Percentiles rank a stretch among this genome's conserved stretches.
Conservation (phyloP, 2,329 filamentous ascomycete genomes). For the Colletotrichum sp. region DNA sequence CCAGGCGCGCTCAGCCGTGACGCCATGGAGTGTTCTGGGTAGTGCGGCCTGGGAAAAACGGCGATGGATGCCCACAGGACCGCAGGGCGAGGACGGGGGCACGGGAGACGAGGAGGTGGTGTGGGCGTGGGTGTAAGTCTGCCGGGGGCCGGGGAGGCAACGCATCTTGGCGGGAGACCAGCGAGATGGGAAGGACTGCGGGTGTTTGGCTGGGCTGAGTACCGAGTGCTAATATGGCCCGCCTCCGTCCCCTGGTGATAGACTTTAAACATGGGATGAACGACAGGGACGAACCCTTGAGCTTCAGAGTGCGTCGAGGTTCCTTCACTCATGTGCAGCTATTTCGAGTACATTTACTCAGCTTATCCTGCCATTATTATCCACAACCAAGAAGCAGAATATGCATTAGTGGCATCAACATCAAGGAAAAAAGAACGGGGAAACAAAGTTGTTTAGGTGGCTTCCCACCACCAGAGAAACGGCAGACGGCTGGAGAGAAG, state of each 20-base stretch:
- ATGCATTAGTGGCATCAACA: background rate
- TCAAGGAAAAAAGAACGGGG: background rate
- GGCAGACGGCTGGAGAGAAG: background rate
- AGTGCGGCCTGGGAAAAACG: background rate
- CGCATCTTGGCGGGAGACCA: background rate
- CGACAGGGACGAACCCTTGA: background rate
- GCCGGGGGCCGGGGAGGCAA: background rate
- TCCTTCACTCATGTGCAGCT: background rate
- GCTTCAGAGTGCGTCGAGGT: background rate
- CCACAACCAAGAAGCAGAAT: background rate
- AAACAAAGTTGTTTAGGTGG: background rate
- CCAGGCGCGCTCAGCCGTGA: slow-evolving; percentile 18
- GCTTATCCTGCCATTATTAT: background rate
- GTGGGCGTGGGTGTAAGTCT: background rate
- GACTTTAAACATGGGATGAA: slow-evolving; percentile 4
- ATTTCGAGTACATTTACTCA: background rate
- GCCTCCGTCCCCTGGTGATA: background rate
- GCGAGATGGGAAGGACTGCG: background rate
- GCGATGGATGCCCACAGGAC: background rate
- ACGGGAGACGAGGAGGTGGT: background rate
- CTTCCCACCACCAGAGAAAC: background rate
- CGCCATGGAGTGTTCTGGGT: slow-evolving; percentile 3
- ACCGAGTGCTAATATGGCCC: background rate
- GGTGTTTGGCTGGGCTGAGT: background rate
- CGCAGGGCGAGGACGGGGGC: background rate